Evolutionary conservation across 2,329 filamentous ascomycete genomes (phyloP).

Genomic region (Geoglossum cookeanum): DNA sequence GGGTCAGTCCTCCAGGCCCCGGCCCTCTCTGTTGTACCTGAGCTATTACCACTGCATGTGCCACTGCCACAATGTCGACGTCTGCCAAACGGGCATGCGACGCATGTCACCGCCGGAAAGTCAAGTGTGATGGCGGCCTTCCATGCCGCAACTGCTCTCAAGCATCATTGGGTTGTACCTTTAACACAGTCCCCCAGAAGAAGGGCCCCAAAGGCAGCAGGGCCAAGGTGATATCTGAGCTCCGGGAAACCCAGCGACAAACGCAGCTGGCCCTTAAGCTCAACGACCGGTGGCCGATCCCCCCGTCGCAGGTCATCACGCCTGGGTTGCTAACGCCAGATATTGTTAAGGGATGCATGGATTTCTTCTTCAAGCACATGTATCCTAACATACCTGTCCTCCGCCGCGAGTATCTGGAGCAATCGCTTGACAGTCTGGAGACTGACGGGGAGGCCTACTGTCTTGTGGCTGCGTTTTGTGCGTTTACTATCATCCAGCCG

Average conservation of each 20-base stretch:
- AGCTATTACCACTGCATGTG: not conserved
- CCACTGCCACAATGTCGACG: slow-evolving; percentile 1
- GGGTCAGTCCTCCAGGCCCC: not conserved
- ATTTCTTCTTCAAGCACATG: slow-evolving; percentile 50
- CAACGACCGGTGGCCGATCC: slow-evolving; percentile 15
- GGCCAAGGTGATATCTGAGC: slow-evolving; percentile 56
- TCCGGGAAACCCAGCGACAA: slow-evolving; percentile 49
- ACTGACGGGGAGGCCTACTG: slow-evolving; percentile 44
- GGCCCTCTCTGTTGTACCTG: not conserved
- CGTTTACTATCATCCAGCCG: slow-evolving; percentile 50
- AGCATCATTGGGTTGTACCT: slow-evolving; percentile 49
- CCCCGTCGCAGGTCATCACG: slow-evolving; percentile 31
- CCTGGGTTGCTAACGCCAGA: slow-evolving; percentile 41
- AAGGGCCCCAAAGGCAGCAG: slow-evolving; percentile 57
- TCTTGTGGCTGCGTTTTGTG: slow-evolving; percentile 42
- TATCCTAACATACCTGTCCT: slow-evolving; percentile 45
- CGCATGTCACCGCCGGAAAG: slow-evolving; percentile 19
- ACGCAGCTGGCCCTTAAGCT: slow-evolving; percentile 32
- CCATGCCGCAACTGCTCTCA: slow-evolving; percentile 53
- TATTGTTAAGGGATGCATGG: slow-evolving; percentile 44
- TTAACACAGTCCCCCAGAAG: slow-evolving; percentile 57
- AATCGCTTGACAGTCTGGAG: slow-evolving; percentile 40
- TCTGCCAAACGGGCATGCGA: slow-evolving; percentile 15
- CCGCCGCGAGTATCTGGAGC: slow-evolving; percentile 36
- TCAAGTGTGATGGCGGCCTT: slow-evolving; percentile 52